Percentiles rank a stretch among this genome's conserved stretches.
Conservation (phyloP, 1,284 basidiomycete species). For the Ceratobasidium sp. region DNA sequence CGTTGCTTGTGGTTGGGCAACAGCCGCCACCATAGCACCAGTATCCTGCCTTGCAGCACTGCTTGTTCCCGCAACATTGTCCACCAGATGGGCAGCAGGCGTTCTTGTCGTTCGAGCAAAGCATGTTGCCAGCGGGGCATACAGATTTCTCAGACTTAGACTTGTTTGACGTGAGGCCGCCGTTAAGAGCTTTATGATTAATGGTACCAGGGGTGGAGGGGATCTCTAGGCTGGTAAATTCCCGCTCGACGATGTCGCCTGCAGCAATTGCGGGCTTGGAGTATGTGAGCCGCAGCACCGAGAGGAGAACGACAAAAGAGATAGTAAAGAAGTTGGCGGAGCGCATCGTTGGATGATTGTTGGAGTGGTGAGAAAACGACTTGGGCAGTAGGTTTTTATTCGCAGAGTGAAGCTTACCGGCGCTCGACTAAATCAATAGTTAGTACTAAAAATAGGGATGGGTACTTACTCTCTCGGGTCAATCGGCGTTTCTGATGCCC, state of each 20-base stretch:
- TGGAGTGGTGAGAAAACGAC: no score
- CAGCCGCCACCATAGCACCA: conserved; percentile 6
- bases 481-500: no score
- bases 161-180: neutral
- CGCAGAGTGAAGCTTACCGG: no score
- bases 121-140: neutral
- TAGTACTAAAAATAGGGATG: no score
- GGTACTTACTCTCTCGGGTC: no score
- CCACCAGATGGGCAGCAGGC: conserved; percentile 13
- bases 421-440: no score
- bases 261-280: neutral
- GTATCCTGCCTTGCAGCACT: conserved; percentile 2
- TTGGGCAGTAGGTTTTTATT: no score
- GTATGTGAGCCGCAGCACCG: neutral
- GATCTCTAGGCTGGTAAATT: neutral
- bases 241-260: neutral
- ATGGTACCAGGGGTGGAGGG: neutral
- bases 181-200: neutral
- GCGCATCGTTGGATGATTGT: no score
- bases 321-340: neutral
- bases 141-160: neutral
- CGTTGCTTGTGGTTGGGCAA: neutral
- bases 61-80: neutral
- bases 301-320: neutral
- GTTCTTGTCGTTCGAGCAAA: neutral